Evolutionary conservation across 371 early-diverging fungal species (phyloP).

Genomic region (Catenaria anguillulae): DNA sequence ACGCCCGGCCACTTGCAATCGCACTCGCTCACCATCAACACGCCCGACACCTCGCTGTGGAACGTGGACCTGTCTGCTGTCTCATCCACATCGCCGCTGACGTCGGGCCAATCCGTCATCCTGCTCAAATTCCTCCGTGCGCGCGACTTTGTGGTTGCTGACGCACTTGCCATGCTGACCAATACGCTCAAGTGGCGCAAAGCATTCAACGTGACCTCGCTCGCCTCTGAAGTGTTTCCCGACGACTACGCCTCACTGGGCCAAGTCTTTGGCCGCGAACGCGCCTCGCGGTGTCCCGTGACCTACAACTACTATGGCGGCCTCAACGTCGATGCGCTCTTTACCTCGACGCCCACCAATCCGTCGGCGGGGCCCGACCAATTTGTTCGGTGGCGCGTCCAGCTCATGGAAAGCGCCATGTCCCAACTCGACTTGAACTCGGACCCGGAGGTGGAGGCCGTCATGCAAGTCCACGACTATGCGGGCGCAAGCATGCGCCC

Average conservation of each 20-base stretch:
- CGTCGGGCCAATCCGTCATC: slow-evolving; percentile 8
- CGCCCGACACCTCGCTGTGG: not conserved
- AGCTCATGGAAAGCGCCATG: slow-evolving; percentile 17
- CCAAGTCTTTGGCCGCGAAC: slow-evolving; percentile 10
- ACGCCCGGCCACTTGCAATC: not conserved
- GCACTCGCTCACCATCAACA: not conserved
- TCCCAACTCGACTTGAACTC: slow-evolving; percentile 12
- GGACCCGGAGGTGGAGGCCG: slow-evolving; percentile 2
- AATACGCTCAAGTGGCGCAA: slow-evolving; percentile 15
- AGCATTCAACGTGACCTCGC: slow-evolving; percentile 8
- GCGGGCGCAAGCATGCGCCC: slow-evolving; percentile 10
- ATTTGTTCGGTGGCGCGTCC: slow-evolving; percentile 18
- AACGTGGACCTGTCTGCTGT: not conserved
- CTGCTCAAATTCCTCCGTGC: slow-evolving; percentile 18
- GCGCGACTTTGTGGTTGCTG: slow-evolving; percentile 10
- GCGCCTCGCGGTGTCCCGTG: slow-evolving; percentile 11
- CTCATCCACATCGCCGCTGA: not conserved
- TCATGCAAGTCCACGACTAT: slow-evolving; percentile 18
- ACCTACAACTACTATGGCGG: slow-evolving; percentile 17
- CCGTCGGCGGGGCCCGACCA: not conserved
- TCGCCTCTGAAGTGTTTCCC: slow-evolving; percentile 10
- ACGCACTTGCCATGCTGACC: slow-evolving; percentile 12
- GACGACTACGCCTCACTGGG: slow-evolving; percentile 7
- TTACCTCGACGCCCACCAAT: slow-evolving; percentile 4
- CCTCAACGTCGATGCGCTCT: not conserved